These are phyloP conservation scores for Pestalotiopsis sp. DNA, from an alignment of 2,329 filamentous ascomycete species.

Conservation along the genomic window DNA sequence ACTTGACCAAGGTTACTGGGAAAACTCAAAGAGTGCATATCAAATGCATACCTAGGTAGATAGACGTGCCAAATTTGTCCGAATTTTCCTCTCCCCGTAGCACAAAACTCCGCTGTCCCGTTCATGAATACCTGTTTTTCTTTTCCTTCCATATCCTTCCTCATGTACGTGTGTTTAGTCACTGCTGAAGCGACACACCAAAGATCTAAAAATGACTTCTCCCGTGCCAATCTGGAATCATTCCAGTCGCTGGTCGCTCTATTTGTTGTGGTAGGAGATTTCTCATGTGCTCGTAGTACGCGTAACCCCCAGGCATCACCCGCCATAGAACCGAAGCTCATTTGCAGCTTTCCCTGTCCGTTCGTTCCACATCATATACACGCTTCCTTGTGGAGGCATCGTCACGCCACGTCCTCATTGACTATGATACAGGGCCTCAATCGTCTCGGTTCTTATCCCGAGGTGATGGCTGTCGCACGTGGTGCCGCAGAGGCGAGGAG, in stretches of 20 bases:
- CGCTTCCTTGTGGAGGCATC: neutral
- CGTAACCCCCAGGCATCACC: neutral
- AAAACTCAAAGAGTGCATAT: neutral
- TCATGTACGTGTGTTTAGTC: neutral
- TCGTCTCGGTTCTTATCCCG: conserved; percentile 33
- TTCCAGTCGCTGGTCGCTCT: conserved; percentile 5
- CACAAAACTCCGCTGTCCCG: neutral
- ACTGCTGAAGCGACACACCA: neutral
- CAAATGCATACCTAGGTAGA: too few relatives aligned
- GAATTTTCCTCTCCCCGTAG: neutral
- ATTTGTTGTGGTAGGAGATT: conserved; percentile 6
- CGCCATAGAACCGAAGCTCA: neutral
- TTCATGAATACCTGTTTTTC: neutral
- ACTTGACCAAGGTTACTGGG: neutral
- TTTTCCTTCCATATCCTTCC: neutral
- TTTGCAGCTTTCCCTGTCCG: neutral
- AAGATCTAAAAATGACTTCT: neutral
- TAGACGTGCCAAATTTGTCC: neutral
- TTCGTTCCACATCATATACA: neutral
- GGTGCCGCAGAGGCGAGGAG: conserved; percentile 33
- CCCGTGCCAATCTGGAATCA: neutral
- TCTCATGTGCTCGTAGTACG: neutral
- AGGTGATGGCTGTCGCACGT: conserved; percentile 27
- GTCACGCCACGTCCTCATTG: neutral
- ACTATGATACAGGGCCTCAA: conserved; percentile 19